A percentile compares a stretch with the other conserved stretches of the same genome.
phyloP scores from a whole-genome alignment of 139 green algal species.

The Asterochloris sp. region DNA sequence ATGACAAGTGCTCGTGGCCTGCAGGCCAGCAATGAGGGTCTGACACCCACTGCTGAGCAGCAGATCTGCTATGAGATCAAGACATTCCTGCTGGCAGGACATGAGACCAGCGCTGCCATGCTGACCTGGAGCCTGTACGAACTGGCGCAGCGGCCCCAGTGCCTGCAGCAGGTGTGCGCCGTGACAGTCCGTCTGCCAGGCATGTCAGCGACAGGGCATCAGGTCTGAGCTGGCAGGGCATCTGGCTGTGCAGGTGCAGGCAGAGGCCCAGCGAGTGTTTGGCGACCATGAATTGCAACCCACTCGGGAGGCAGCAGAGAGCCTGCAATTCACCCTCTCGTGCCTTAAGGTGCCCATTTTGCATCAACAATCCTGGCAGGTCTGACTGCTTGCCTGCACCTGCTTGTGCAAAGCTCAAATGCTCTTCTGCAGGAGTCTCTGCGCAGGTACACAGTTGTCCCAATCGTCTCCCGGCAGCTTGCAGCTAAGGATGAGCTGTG shows the following conservation, averaged over 20 bases:
- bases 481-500: slow-evolving; percentile 65
- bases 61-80: slow-evolving; percentile 97
- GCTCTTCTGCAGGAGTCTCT: slow-evolving; percentile 47
- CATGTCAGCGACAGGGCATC: not conserved
- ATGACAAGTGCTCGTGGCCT: not conserved
- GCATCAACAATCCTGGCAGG: not conserved
- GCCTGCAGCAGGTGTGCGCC: slow-evolving; percentile 30
- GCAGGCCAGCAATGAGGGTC: slow-evolving; percentile 55
- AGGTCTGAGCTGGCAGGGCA: not conserved
- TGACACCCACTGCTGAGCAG: slow-evolving; percentile 56
- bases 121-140: slow-evolving; percentile 87
- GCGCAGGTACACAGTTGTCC: slow-evolving; percentile 88
- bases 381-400: not conserved
- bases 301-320: slow-evolving; percentile 47
- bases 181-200: too few relatives aligned
- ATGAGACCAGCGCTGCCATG: slow-evolving; percentile 94
- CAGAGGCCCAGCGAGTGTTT: slow-evolving; percentile 54
- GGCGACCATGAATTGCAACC: slow-evolving; percentile 26
- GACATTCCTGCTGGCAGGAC: slow-evolving; percentile 93
- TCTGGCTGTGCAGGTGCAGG: slow-evolving; percentile 34
- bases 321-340: slow-evolving; percentile 76
- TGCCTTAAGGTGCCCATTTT: slow-evolving; percentile 66
- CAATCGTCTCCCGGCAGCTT: slow-evolving; percentile 77
- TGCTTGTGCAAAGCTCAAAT: slow-evolving; percentile 1
- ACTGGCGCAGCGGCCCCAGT: slow-evolving; percentile 44